Evolutionary conservation across 176 grass and related monocot genomes (phyloP).

Genomic region (Thalia dealbata): DNA sequence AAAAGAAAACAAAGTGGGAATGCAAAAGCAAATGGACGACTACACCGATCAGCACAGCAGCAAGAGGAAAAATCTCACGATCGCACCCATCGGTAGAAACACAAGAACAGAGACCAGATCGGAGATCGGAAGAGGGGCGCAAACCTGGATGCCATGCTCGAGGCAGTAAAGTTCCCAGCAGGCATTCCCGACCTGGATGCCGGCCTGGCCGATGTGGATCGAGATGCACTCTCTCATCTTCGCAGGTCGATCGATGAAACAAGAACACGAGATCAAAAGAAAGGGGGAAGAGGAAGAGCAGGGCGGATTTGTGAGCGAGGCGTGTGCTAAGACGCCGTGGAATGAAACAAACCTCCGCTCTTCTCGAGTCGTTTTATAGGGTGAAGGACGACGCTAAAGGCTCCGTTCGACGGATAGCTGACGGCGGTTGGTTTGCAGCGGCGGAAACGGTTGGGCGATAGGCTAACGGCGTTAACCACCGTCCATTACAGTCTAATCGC

Average conservation of each 20-base stretch:
- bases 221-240: conserved; percentile 15
- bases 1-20: no score
- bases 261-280: not conserved
- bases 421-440: no score
- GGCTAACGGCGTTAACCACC: no score
- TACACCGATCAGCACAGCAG: not conserved
- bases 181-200: conserved; percentile 1
- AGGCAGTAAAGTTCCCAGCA: conserved; percentile 7
- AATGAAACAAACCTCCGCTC: not conserved
- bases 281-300: not conserved
- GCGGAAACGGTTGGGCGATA: no score
- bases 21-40: not conserved
- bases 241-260: not conserved
- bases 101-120: not conserved
- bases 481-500: no score
- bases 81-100: not conserved
- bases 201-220: conserved; percentile 6
- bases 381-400: not conserved
- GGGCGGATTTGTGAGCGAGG: not conserved
- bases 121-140: not conserved
- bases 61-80: not conserved
- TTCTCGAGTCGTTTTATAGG: not conserved
- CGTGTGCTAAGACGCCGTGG: conserved; percentile 11
- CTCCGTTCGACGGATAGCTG: not conserved
- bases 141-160: conserved; percentile 12